Percentiles rank a stretch among this genome's conserved stretches.
Evolutionary conservation across 805 yeast genomes (phyloP).

Genomic region (Kuraishia cidri): DNA sequence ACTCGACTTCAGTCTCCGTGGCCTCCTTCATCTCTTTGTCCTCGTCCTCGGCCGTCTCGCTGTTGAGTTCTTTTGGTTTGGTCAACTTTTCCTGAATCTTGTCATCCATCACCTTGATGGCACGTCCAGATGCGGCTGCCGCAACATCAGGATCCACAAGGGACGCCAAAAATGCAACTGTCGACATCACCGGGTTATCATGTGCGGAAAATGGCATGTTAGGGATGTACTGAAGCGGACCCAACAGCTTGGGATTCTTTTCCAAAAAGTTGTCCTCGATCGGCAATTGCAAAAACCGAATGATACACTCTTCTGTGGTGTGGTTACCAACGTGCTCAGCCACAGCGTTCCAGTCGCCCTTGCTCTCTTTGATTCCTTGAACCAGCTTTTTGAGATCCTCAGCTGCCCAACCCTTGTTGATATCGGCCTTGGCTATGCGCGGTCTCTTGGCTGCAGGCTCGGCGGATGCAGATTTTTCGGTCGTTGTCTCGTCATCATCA

Average conservation of each 20-base stretch:
- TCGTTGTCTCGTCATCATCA: not conserved
- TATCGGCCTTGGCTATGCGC: slow-evolving; percentile 22
- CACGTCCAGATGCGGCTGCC: slow-evolving; percentile 66
- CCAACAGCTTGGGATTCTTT: slow-evolving; percentile 37
- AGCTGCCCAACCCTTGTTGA: slow-evolving; percentile 51
- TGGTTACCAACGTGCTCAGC: slow-evolving; percentile 59
- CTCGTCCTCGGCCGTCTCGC: slow-evolving; percentile 11
- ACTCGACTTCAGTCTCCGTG: slow-evolving; percentile 9
- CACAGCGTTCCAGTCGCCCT: slow-evolving; percentile 75
- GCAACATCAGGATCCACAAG: slow-evolving; percentile 84
- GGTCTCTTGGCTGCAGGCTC: slow-evolving; percentile 9
- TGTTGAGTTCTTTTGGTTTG: slow-evolving; percentile 13
- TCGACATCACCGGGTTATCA: slow-evolving; percentile 91
- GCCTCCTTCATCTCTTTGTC: slow-evolving; percentile 7
- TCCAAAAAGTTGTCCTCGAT: slow-evolving; percentile 68
- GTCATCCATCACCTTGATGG: slow-evolving; percentile 40
- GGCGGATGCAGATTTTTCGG: not conserved
- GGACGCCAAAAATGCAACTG: slow-evolving; percentile 80
- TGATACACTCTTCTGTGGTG: slow-evolving; percentile 71
- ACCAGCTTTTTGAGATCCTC: slow-evolving; percentile 54
- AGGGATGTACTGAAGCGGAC: slow-evolving; percentile 75
- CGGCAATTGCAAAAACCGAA: slow-evolving; percentile 71
- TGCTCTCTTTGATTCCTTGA: slow-evolving; percentile 50
- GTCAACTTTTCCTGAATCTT: slow-evolving; percentile 28
- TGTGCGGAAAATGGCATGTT: slow-evolving; percentile 77